Evolutionary conservation across 2,329 filamentous ascomycete genomes (phyloP).

Genomic region (Endothia cerciana): DNA sequence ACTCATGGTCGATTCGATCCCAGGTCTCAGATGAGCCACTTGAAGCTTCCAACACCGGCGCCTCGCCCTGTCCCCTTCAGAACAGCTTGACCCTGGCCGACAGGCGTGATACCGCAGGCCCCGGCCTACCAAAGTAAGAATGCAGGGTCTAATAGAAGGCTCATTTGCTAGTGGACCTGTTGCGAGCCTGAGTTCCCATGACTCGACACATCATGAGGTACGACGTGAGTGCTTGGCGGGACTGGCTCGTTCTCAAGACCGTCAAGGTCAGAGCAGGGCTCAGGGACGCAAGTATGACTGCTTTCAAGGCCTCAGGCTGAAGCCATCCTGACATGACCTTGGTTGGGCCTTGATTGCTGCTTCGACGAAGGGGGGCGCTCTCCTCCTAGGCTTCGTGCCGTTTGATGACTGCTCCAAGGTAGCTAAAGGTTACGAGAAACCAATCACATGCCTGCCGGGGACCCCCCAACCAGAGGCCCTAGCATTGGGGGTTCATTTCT

Average conservation of each 20-base stretch:
- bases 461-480: neutral
- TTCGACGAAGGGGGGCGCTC: neutral
- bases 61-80: too few species aligned
- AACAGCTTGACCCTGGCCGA: too few species aligned
- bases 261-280: neutral
- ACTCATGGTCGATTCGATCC: constrained; percentile 43
- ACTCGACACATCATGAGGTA: neutral
- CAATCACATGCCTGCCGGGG: constrained; percentile 9
- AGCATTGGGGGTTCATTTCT: neutral
- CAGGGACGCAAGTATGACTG: neutral
- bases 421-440: constrained; percentile 1
- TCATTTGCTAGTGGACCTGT: neutral
- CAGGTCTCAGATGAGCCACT: neutral
- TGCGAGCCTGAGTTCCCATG: neutral
- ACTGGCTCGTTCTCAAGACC: neutral
- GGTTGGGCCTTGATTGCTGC: neutral
- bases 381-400: neutral
- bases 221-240: neutral
- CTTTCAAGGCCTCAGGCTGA: neutral
- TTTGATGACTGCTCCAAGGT: neutral
- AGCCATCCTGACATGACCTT: too few species aligned
- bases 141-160: neutral
- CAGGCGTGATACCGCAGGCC: too few species aligned
- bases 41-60: too few species aligned
- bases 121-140: too few species aligned